Base-by-base conservation (phyloP, 768 basidiomycete species). In the Mycena maculata region DNA sequence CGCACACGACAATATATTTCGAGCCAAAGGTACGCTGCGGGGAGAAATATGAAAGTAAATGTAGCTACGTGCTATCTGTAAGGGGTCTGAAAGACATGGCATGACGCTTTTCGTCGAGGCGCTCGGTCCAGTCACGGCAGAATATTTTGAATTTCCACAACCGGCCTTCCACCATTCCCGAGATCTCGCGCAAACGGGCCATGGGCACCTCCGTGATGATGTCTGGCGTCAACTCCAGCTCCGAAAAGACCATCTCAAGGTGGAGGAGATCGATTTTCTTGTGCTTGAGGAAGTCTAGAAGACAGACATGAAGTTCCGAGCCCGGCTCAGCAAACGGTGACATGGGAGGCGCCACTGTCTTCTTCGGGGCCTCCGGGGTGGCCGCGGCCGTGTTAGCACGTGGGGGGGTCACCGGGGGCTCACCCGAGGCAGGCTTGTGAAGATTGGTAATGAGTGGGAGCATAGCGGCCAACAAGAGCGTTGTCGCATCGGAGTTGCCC, bases 101-200 rank as follows among this genome's bases (percentile, higher is more conserved):
- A n/a, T 28, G 23, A n/a, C 48, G 49, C 62, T 73, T 71, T 38
- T 60, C 65, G 23, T 69, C 56, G 15, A 70, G 36, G 38, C 45
- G 33, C 13, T 57, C 61, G n/a, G 25, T 36, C 72, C 72, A 73
- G 27, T 60, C 63, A 28, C 28, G 64, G 36, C 59, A 65, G 44
- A 71, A 72, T 16, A 16, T 16, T 22, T 67, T 63, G 20, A 74
- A 31, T 27, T 63, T 63, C 36, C 56, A 54, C 13, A 64, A 53
- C 25, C 53, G 63, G n/a, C 73, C 73, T 50, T 74, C 73, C 22
- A 60, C 44, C 2, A 47, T 54, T 45, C 67, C 59, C 6, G 61
- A 66, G 10, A 74, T 48, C 41, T 72, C 65, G 27, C 58, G 39
- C 31, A 74, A 41, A 20, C 67, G 64, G 48, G 30, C 18, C 36